These are phyloP conservation scores for Mycena venus DNA, from an alignment of 768 basidiomycete species.

Conservation along the genomic window DNA sequence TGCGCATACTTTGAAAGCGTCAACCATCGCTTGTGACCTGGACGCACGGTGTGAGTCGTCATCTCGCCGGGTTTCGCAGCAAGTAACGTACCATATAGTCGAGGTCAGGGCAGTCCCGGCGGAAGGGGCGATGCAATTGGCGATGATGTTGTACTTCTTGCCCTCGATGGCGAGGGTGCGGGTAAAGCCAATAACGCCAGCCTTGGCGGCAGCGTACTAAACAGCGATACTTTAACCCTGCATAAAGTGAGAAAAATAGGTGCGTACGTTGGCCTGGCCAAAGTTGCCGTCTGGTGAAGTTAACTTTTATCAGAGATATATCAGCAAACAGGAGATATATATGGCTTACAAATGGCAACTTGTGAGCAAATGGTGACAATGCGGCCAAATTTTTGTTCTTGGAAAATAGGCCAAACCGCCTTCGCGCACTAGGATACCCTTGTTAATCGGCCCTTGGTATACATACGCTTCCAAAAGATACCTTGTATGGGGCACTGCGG, in stretches of 20 bases:
- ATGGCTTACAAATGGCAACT: constrained; percentile 91
- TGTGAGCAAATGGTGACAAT: constrained; percentile 95
- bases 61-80: too few relatives aligned
- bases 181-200: constrained; percentile 92
- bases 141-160: constrained; percentile 89
- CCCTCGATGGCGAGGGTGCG: constrained; percentile 93
- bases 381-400: constrained; percentile 95
- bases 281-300: constrained; percentile 86
- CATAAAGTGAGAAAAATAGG: neutral
- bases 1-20: constrained; percentile 81
- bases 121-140: constrained; percentile 90
- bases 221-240: constrained; percentile 11
- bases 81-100: neutral
- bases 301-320: neutral
- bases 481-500: constrained; percentile 89
- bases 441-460: neutral
- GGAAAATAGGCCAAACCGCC: constrained; percentile 97
- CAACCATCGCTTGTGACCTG: constrained; percentile 88
- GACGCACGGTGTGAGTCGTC: too few relatives aligned
- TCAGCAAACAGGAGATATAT: neutral
- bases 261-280: constrained; percentile 88
- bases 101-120: neutral
- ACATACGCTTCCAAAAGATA: constrained; percentile 38
- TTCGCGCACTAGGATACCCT: constrained; percentile 82
- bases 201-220: constrained; percentile 93